These are phyloP conservation scores for Podospora pseudocomata DNA, from an alignment of 495 filamentous ascomycete genomes.

Conservation along the genomic window DNA sequence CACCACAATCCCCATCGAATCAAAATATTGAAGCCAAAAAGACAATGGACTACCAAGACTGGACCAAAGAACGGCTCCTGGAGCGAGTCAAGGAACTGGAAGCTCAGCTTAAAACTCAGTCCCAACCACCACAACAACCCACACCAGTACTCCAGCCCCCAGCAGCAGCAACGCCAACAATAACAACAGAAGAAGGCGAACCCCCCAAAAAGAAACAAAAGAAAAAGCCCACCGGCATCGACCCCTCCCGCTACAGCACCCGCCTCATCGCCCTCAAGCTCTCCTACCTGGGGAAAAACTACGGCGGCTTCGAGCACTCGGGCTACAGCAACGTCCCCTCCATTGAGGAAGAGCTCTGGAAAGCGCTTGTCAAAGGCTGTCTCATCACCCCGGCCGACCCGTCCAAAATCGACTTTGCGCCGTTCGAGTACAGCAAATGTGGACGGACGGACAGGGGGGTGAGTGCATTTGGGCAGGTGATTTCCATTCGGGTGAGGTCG, in stretches of 20 bases:
- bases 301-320: conserved; percentile 88
- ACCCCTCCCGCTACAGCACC: conserved; percentile 76
- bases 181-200: conserved; percentile 33
- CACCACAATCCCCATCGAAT: neutral
- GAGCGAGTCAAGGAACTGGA: conserved; percentile 64
- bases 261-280: conserved; percentile 87
- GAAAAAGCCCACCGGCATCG: conserved; percentile 48
- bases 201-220: conserved; percentile 14
- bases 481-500: conserved; percentile 77
- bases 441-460: conserved; percentile 90
- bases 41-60: conserved; percentile 40
- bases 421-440: conserved; percentile 87
- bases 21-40: neutral
- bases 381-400: conserved; percentile 69
- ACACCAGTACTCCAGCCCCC: neutral
- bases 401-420: conserved; percentile 63
- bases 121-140: neutral
- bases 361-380: conserved; percentile 72
- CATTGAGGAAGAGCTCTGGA: conserved; percentile 89
- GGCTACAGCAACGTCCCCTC: conserved; percentile 63
- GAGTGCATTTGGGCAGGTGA: conserved; percentile 94
- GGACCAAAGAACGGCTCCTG: conserved; percentile 65
- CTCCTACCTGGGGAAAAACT: conserved; percentile 84
- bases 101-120: conserved; percentile 42
- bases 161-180: conserved; percentile 8